These are phyloP conservation scores for Calonectria multiphialidica DNA, from an alignment of 2,329 filamentous ascomycete genomes.

Conservation along the genomic window DNA sequence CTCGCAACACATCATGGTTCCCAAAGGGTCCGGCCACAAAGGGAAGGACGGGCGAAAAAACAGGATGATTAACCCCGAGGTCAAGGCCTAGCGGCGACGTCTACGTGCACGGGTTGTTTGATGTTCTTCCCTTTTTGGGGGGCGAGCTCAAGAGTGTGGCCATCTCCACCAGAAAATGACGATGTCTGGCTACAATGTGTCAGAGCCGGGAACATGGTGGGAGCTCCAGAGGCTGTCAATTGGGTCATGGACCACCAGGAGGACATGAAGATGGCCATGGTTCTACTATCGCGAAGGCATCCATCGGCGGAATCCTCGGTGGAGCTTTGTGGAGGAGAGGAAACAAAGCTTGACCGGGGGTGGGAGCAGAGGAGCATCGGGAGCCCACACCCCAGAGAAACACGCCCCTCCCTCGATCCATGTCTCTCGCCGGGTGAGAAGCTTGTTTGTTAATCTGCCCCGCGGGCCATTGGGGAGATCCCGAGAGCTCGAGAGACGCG, in stretches of 20 bases:
- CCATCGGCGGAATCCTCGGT: constrained; percentile 31
- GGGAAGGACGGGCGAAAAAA: constrained; percentile 20
- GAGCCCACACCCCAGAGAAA: background rate
- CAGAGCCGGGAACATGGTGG: constrained; percentile 24
- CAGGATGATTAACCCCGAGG: constrained; percentile 4
- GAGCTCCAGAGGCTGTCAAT: constrained; percentile 26
- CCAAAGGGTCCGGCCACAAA: constrained; percentile 15
- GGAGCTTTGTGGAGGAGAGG: constrained; percentile 37
- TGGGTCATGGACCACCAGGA: constrained; percentile 32
- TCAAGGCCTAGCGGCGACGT: constrained; percentile 28
- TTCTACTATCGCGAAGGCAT: constrained; percentile 37
- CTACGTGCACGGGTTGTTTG: constrained; percentile 39
- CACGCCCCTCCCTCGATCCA: background rate
- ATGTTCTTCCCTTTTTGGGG: constrained; percentile 36
- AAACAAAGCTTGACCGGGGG: constrained; percentile 14
- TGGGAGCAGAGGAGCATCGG: background rate
- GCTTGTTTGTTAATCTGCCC: constrained; percentile 19
- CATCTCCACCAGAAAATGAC: constrained; percentile 26
- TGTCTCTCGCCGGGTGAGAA: background rate
- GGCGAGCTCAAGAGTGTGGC: constrained; percentile 25
- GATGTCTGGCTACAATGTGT: constrained; percentile 26
- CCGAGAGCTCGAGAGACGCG: constrained; percentile 14
- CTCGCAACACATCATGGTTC: constrained; percentile 16
- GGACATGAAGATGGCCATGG: constrained; percentile 9
- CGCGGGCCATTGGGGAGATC: constrained; percentile 26